Conservation (phyloP, 2,329 filamentous ascomycete species). For the Diplodia sapinea region DNA sequence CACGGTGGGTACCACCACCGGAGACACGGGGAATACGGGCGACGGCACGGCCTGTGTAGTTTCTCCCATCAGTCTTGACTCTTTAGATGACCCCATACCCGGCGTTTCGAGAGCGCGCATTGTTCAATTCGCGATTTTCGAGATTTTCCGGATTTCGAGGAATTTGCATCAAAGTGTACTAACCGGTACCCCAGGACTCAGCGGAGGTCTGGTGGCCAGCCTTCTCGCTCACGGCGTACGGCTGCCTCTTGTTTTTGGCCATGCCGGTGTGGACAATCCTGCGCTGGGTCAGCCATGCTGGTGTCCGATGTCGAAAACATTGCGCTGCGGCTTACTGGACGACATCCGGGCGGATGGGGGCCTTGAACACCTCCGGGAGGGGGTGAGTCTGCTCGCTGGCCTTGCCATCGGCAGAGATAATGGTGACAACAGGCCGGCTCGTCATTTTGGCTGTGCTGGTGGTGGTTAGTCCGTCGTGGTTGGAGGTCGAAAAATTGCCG, state of each 20-base stretch:
- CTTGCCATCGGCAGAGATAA: constrained; percentile 95
- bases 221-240: constrained; percentile 99
- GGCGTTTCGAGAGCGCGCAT: constrained; percentile 19
- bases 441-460: constrained; percentile 52
- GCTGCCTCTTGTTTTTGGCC: constrained; percentile 99
- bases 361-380: constrained; percentile 95
- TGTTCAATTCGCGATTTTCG: constrained; percentile 26
- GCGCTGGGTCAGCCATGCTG: constrained; percentile 45
- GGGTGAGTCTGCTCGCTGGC: constrained; percentile 86
- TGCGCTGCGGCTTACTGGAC: constrained; percentile 74
- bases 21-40: constrained; percentile 99
- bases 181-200: constrained; percentile 99
- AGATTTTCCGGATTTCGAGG: constrained; percentile 36
- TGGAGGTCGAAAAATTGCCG: constrained; percentile 28
- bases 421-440: constrained; percentile 95
- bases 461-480: constrained; percentile 31
- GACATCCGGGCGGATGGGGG: constrained; percentile 98
- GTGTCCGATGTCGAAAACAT: constrained; percentile 15
- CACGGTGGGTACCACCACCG: constrained; percentile 99
- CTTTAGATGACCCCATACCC: not conserved
- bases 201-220: constrained; percentile 99
- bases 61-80: constrained; percentile 14
- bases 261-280: constrained; percentile 92
- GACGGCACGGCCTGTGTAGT: constrained; percentile 83
- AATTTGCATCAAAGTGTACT: constrained; percentile 52